Conservation (phyloP, 2,329 filamentous ascomycete genomes). For the Aaosphaeria pasadenensis region DNA sequence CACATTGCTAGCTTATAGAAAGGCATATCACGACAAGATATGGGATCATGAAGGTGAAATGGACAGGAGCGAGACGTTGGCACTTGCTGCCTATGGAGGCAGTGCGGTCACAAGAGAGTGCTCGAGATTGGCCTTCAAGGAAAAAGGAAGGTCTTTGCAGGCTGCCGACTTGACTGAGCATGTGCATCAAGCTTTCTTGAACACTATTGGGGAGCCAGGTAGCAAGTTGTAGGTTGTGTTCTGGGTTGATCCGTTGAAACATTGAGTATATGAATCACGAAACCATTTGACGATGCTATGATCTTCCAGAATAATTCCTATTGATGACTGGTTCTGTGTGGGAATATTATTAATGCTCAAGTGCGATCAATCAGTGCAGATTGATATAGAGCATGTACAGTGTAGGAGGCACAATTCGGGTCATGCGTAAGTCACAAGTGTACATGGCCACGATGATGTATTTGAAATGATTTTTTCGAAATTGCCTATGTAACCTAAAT, state of each 20-base stretch:
- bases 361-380: no score
- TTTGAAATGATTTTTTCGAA: no score
- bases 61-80: constrained; percentile 58
- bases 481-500: not conserved
- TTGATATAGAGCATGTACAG: no score
- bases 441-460: no score
- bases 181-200: constrained; percentile 77
- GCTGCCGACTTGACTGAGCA: constrained; percentile 91
- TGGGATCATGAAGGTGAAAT: constrained; percentile 65
- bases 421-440: no score
- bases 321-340: no score
- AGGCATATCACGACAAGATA: constrained; percentile 77
- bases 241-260: no score
- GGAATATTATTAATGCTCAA: no score
- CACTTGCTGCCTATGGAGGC: constrained; percentile 81
- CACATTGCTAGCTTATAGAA: constrained; percentile 84
- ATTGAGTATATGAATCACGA: no score
- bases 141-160: constrained; percentile 83
- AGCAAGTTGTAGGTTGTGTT: constrained; percentile 7
- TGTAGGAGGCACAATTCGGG: no score
- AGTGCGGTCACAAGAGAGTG: constrained; percentile 87
- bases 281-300: no score
- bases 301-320: no score
- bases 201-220: constrained; percentile 66
- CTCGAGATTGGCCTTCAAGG: constrained; percentile 79